phyloP scores from a whole-genome alignment of 768 basidiomycete genomes.

The Chalciporus sphaerocephalus region DNA sequence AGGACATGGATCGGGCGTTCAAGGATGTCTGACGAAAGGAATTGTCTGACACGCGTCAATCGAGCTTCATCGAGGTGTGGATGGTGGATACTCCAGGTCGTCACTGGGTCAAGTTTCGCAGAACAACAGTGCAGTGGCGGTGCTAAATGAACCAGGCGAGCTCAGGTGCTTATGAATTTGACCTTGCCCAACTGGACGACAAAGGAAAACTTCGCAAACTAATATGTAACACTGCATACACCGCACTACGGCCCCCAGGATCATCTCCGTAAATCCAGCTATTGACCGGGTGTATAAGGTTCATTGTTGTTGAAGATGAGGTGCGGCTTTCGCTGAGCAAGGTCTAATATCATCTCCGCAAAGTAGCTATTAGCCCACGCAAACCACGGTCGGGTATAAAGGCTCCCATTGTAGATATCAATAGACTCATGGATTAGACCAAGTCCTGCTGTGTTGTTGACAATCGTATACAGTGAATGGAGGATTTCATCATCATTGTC shows the following conservation, averaged over 20 bases:
- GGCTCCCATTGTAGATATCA: conserved; percentile 50
- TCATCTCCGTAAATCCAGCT: background rate
- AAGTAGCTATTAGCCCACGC: conserved; percentile 85
- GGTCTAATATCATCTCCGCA: conserved; percentile 75
- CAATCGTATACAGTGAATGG: conserved; percentile 56
- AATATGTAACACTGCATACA: too few relatives aligned
- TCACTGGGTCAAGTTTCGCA: background rate
- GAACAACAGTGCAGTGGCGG: conserved; percentile 19
- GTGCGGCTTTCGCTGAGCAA: conserved; percentile 68
- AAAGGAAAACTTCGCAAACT: background rate
- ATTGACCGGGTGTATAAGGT: conserved; percentile 54
- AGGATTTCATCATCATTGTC: conserved; percentile 69
- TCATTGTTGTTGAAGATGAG: conserved; percentile 55
- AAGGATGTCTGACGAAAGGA: background rate
- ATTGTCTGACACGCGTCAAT: conserved; percentile 20
- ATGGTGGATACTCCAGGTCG: background rate
- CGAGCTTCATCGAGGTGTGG: conserved; percentile 10
- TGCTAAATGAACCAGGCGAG: too few relatives aligned
- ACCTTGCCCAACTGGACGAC: background rate
- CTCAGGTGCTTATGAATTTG: too few relatives aligned
- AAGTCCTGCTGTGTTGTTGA: conserved; percentile 67
- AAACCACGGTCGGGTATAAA: conserved; percentile 73
- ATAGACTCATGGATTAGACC: conserved; percentile 79
- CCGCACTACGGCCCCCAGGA: background rate
- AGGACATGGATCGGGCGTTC: conserved; percentile 43